These are phyloP conservation scores for Yamadazyma siamensis DNA, from an alignment of 1,139 yeast species.

Conservation along the genomic window DNA sequence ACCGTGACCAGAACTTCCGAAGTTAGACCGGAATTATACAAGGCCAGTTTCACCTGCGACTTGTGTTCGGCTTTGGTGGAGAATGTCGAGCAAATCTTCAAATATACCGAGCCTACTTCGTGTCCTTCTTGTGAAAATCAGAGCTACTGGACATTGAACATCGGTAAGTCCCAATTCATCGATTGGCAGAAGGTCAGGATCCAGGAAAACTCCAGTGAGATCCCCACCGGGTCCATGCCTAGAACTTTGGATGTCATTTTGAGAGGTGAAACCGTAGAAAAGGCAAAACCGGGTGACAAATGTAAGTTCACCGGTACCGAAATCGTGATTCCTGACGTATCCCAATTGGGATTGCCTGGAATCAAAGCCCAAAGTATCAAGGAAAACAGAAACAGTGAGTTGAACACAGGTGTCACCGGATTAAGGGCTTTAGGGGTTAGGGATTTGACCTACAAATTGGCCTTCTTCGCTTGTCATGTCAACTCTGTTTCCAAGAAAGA, in stretches of 20 bases:
- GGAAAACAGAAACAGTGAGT: constrained; percentile 65
- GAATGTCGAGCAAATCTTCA: constrained; percentile 90
- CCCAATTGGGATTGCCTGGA: constrained; percentile 96
- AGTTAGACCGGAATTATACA: constrained; percentile 90
- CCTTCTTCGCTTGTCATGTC: constrained; percentile 91
- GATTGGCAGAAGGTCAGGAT: constrained; percentile 98
- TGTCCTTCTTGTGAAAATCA: constrained; percentile 92
- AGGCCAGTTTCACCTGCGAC: constrained; percentile 88
- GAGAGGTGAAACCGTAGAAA: constrained; percentile 92
- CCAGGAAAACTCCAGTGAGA: constrained; percentile 93
- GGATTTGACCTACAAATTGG: constrained; percentile 87
- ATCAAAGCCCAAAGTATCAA: constrained; percentile 81
- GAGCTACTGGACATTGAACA: constrained; percentile 78
- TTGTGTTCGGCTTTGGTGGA: constrained; percentile 82
- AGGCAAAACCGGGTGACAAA: constrained; percentile 97
- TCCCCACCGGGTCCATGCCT: constrained; percentile 99
- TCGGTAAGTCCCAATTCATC: constrained; percentile 79
- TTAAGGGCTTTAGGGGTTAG: constrained; percentile 87
- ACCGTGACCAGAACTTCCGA: constrained; percentile 97
- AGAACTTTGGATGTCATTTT: constrained; percentile 90
- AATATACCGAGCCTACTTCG: constrained; percentile 91
- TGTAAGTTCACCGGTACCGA: constrained; percentile 94
- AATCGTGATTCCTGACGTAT: constrained; percentile 91
- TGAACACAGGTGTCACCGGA: constrained; percentile 84
- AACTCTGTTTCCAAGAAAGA: constrained; percentile 49